Base-by-base conservation (phyloP, 768 basidiomycete species). In the Leccinum fibrillosum region DNA sequence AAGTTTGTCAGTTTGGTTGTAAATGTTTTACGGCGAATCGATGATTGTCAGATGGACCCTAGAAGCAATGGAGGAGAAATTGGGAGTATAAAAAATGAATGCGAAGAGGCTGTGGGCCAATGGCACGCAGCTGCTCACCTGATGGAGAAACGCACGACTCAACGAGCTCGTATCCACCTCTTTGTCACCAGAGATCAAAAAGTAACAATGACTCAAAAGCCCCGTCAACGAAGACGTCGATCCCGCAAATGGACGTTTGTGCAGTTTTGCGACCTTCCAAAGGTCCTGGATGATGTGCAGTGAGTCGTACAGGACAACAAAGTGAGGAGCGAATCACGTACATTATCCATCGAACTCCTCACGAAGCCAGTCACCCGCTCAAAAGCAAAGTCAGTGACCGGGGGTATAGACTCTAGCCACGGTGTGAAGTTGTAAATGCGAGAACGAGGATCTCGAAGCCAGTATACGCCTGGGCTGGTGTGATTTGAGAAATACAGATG, bases 171-270 rank as follows among this genome's bases (percentile, higher is more conserved):
- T 80, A 67, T 94, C 84, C 25, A 93, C 80, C 0, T 74, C 72
- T 65, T 84, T 88, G 62, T 87, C 81, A 19, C 82, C 82, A 23
- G 92, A 94, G 5, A 97, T 77, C 17, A 94, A 78, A 67, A 93
- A 92, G 69, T 97, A 98, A 17, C 96, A 84, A 50, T 98, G 94
- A 47, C 84, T 80, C 45, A 97, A 78, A 65, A 94, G 84, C 35
- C 89, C 86, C 0, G 92, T 88, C 53, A 97, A 72, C 1, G 92
- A 94, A 8, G 94, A 96, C 0, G 95, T 98, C 3, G 92, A 95
- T 4, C 95, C 96, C 2, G 83, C 83, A 69, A 90, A 97, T 26
- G 66, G 76, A 45, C 82, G 81, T 0, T 79, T 72, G 59, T 90
- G 78, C 45, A 74, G 70, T 62, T 80, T 77, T 2, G 90, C 88